Conservation (phyloP, 2,329 filamentous ascomycete genomes). For the Fusarium veterinarium region DNA sequence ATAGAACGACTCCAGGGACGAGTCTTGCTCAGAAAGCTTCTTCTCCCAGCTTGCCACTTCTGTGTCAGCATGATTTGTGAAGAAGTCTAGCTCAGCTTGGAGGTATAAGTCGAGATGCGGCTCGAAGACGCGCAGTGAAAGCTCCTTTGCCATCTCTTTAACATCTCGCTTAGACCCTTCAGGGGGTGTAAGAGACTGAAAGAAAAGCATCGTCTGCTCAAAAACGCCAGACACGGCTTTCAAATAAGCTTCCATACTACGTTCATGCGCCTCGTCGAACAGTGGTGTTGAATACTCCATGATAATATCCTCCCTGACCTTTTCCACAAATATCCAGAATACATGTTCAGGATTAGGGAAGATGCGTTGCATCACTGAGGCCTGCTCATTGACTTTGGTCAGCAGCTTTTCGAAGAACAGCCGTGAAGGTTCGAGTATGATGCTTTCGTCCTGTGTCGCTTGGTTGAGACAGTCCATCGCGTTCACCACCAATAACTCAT, state of each 20-base stretch:
- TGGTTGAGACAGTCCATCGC: constrained; percentile 85
- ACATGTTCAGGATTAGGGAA: constrained; percentile 80
- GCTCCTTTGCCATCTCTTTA: constrained; percentile 71
- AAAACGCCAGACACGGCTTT: constrained; percentile 89
- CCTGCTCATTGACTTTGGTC: constrained; percentile 83
- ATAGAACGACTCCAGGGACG: constrained; percentile 89
- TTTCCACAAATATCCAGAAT: constrained; percentile 82
- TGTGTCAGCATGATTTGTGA: constrained; percentile 78
- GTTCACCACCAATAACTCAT: constrained; percentile 72
- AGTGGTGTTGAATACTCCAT: constrained; percentile 87
- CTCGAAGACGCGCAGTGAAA: constrained; percentile 82
- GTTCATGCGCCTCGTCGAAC: constrained; percentile 86
- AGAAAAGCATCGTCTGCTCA: constrained; percentile 84
- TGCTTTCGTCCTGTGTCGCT: constrained; percentile 66
- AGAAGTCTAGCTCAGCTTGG: constrained; percentile 89
- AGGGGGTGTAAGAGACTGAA: constrained; percentile 75
- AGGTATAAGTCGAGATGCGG: constrained; percentile 94
- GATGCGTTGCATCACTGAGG: constrained; percentile 80
- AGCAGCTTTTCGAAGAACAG: constrained; percentile 83
- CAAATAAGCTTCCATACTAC: constrained; percentile 80
- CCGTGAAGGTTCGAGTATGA: constrained; percentile 83
- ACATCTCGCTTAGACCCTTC: constrained; percentile 71
- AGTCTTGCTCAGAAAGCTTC: constrained; percentile 90
- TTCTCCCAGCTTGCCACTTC: constrained; percentile 91
- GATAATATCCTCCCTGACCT: constrained; percentile 84